Conservation (phyloP, 192 early-diverging fungal species). For the Coemansia sp. region DNA sequence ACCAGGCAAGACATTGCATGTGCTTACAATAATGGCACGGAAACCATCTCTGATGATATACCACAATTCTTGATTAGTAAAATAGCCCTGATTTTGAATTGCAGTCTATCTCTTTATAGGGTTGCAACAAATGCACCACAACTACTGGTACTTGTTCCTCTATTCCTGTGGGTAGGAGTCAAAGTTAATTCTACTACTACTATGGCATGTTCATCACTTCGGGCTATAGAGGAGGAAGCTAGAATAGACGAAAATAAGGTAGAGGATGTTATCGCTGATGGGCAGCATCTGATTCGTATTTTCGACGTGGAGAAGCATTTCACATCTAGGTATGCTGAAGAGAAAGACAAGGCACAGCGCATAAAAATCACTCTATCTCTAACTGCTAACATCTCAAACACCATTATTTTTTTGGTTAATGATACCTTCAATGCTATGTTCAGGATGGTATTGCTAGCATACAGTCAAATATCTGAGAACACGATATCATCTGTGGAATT, state of each 20-base stretch:
- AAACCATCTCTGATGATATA: background rate
- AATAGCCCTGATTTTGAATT: no score
- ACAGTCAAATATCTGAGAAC: background rate
- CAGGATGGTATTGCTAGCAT: background rate
- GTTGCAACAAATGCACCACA: constrained; percentile 15
- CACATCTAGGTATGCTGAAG: constrained; percentile 48
- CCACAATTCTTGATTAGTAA: background rate
- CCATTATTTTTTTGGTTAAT: background rate
- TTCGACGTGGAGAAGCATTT: constrained; percentile 62
- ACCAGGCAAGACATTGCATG: constrained; percentile 1
- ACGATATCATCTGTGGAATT: background rate
- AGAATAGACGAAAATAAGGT: constrained; percentile 1
- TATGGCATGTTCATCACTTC: background rate
- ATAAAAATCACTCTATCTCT: constrained; percentile 46
- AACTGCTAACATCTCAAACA: background rate
- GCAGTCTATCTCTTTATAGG: constrained; percentile 15
- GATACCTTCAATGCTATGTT: background rate
- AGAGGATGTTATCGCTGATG: constrained; percentile 47
- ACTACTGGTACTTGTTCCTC: constrained; percentile 18
- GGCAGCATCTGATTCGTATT: constrained; percentile 66
- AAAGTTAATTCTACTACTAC: constrained; percentile 1
- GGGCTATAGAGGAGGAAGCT: background rate
- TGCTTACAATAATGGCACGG: background rate
- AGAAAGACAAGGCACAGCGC: constrained; percentile 61
- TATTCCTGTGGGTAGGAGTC: constrained; percentile 6